A percentile compares a stretch with the other conserved stretches of the same genome.
These are phyloP conservation scores for Kregervanrija delftensis DNA, from an alignment of 805 yeast species.

Conservation along the genomic window DNA sequence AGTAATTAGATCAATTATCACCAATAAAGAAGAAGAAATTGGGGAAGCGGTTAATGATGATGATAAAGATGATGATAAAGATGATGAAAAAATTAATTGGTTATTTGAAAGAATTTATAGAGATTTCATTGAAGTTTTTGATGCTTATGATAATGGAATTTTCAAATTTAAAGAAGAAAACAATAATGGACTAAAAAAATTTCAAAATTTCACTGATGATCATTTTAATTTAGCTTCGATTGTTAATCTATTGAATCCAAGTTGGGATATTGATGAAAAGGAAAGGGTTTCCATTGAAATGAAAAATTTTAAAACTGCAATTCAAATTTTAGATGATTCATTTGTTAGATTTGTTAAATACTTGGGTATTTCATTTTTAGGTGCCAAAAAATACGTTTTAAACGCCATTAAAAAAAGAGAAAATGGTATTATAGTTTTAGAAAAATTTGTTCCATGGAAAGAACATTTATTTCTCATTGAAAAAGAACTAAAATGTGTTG, in stretches of 20 bases:
- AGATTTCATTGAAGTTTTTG: constrained; percentile 82
- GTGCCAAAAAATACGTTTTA: constrained; percentile 70
- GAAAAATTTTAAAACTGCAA: constrained; percentile 55
- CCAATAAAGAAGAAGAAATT: constrained; percentile 17
- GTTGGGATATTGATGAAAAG: constrained; percentile 67
- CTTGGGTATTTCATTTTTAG: constrained; percentile 81
- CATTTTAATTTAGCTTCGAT: constrained; percentile 69
- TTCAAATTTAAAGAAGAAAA: constrained; percentile 43
- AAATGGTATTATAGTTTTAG: constrained; percentile 67
- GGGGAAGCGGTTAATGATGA: background rate
- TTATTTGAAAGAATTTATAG: constrained; percentile 69
- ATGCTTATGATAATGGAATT: constrained; percentile 92
- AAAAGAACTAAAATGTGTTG: constrained; percentile 36
- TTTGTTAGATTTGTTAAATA: constrained; percentile 60
- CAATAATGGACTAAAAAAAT: constrained; percentile 3
- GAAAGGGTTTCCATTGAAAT: constrained; percentile 40
- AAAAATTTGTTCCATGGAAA: constrained; percentile 85
- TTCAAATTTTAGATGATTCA: constrained; percentile 71
- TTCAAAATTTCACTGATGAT: constrained; percentile 59
- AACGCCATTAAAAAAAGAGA: constrained; percentile 54
- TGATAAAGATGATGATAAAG: constrained; percentile 20
- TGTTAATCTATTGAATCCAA: constrained; percentile 72
- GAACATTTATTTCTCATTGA: constrained; percentile 66
- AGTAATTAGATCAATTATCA: constrained; percentile 46
- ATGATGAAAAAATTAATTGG: constrained; percentile 41